These are phyloP conservation scores for Inonotus hispidus DNA, from an alignment of 1,284 basidiomycete species.

Conservation along the genomic window DNA sequence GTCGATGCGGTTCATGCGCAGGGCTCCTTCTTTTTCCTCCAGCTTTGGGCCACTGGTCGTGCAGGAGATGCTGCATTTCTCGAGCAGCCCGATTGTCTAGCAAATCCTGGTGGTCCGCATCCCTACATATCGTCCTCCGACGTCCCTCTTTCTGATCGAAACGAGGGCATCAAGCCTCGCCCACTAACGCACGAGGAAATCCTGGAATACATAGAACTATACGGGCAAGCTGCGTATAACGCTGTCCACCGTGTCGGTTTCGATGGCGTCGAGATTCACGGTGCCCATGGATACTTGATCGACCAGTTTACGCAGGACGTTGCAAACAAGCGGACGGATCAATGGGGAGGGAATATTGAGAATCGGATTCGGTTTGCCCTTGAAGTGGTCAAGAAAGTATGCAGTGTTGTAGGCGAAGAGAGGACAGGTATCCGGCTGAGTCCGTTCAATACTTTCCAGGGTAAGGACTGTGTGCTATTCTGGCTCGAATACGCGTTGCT, in stretches of 20 bases:
- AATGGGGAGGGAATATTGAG: conserved; percentile 42
- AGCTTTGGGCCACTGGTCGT: conserved; percentile 47
- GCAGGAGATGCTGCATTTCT: conserved; percentile 31
- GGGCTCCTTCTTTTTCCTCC: conserved; percentile 39
- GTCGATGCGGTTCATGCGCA: conserved; percentile 40
- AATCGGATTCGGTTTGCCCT: conserved; percentile 42
- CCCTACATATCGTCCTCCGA: conserved; percentile 36
- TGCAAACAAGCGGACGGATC: conserved; percentile 39
- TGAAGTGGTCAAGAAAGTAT: conserved; percentile 32
- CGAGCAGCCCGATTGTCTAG: conserved; percentile 15
- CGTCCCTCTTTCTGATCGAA: conserved; percentile 31
- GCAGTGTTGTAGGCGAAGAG: conserved; percentile 14
- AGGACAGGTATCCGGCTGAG: conserved; percentile 34
- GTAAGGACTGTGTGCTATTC: not conserved
- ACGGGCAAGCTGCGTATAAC: conserved; percentile 28
- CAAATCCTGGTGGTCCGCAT: conserved; percentile 23
- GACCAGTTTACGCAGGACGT: conserved; percentile 21
- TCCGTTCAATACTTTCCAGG: conserved; percentile 4
- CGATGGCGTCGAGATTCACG: conserved; percentile 27
- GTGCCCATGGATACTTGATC: conserved; percentile 21
- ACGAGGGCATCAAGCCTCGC: conserved; percentile 20
- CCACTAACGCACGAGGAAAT: conserved; percentile 37
- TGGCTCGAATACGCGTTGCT: not conserved
- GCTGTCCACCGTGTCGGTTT: conserved; percentile 31
- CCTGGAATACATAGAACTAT: conserved; percentile 26